A percentile compares a stretch with the other conserved stretches of the same genome.
Conservation (phyloP, 2,329 filamentous ascomycete genomes). For the Sporothrix sp. region DNA sequence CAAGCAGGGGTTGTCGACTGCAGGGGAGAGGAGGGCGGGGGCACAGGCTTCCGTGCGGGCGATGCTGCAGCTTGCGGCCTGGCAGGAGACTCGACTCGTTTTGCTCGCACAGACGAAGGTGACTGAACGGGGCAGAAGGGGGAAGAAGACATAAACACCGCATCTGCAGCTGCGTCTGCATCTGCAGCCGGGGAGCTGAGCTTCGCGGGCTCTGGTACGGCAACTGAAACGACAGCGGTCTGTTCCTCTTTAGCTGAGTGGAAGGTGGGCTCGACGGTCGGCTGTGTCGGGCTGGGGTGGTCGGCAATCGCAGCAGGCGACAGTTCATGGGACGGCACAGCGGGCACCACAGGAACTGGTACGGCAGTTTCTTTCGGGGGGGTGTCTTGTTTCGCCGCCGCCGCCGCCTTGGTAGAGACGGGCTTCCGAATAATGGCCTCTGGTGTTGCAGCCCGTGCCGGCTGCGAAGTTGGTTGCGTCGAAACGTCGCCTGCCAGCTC, state of each 20-base stretch:
- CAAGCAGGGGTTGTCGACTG: conserved; percentile 17
- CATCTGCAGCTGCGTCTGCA: conserved; percentile 11
- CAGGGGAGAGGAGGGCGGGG: conserved; percentile 12
- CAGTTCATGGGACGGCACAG: no score
- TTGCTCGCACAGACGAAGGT: conserved; percentile 16
- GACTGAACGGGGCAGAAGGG: conserved; percentile 14
- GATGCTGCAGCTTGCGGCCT: conserved; percentile 1
- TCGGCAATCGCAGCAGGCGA: conserved; percentile 14
- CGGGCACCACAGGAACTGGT: no score
- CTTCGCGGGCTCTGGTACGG: neutral
- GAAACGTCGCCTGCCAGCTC: conserved; percentile 14
- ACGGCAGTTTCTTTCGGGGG: no score
- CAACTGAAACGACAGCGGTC: conserved; percentile 19
- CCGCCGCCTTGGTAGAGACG: neutral
- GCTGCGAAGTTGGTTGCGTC: neutral
- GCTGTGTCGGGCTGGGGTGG: conserved; percentile 22
- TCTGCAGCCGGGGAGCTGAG: conserved; percentile 6
- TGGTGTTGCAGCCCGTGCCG: neutral
- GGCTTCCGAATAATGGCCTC: neutral
- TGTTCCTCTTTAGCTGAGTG: conserved; percentile 38
- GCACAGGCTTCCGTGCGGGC: conserved; percentile 3
- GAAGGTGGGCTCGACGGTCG: conserved; percentile 31
- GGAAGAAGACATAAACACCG: conserved; percentile 10
- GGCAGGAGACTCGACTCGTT: conserved; percentile 12
- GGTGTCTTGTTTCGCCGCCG: neutral